phyloP scores from a whole-genome alignment of 2,329 filamentous ascomycete species.

The Bipolaris gigantea region DNA sequence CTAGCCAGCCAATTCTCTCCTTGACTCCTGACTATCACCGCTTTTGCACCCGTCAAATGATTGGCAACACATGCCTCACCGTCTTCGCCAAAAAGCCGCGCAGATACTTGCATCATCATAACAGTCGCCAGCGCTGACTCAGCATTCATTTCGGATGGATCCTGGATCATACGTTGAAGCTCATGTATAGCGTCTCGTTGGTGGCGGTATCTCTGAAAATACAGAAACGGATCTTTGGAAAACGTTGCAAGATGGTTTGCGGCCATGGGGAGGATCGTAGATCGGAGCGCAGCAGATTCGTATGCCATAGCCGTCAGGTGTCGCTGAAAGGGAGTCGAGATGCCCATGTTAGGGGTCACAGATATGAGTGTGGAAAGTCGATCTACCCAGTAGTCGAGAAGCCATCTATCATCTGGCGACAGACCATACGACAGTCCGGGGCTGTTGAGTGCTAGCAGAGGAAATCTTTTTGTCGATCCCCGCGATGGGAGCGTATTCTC shows the following conservation, averaged over 20 bases:
- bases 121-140: constrained; percentile 36
- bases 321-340: constrained; percentile 29
- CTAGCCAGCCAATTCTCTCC: constrained; percentile 13
- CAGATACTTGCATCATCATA: constrained; percentile 41
- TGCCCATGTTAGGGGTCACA: constrained; percentile 23
- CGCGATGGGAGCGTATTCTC: constrained; percentile 10
- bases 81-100: constrained; percentile 33
- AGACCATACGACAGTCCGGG: constrained; percentile 16
- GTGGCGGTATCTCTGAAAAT: constrained; percentile 31
- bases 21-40: constrained; percentile 31
- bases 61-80: constrained; percentile 32
- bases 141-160: constrained; percentile 19
- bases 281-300: constrained; percentile 30
- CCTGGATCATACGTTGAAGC: constrained; percentile 30
- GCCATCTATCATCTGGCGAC: constrained; percentile 23
- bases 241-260: constrained; percentile 33
- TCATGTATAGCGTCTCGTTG: constrained; percentile 33
- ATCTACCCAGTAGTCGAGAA: constrained; percentile 35
- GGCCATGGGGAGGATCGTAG: constrained; percentile 38
- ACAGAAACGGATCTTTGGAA: constrained; percentile 23
- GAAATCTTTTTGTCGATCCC: constrained; percentile 8
- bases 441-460: constrained; percentile 8
- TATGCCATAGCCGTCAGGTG: constrained; percentile 35
- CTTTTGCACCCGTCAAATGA: constrained; percentile 35
- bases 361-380: constrained; percentile 33